Evolutionary conservation across 106 monocot genomes (phyloP), one percentile per base, ranked within the genome.

Genomic region (Xerophyta viscosa): DNA sequence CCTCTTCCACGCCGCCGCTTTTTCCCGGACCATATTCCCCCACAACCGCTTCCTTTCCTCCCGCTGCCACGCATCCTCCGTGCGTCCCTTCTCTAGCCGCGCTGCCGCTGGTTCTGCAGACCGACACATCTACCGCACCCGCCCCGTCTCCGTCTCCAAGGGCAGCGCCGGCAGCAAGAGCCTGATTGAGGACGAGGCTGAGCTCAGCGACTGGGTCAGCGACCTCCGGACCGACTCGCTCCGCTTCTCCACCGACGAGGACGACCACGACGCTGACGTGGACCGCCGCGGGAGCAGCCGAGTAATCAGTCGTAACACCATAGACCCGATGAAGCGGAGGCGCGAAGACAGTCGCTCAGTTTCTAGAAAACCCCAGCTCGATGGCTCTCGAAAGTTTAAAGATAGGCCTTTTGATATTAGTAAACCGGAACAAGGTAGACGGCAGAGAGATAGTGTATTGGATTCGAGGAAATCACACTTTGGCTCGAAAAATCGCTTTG

Each of bases 151-250:
- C 28, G 31, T 0, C 19, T 48, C 2, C 39, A 55, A 9, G 24
- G 17, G 64, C 33, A 20, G 65, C 69, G 23, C 58, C 67, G 30
- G n/a, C n/a, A 63, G 31, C 31, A 87, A 74, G 77, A 78, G 83
- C 72, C 56, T 94, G 24, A 63, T 88, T 33, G 88, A 94, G 2
- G 93, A 93, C 52, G 94, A 94, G 52, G 84, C 74, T 6, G 94
- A 94, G 72, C 88, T 94, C 46, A 88, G 84, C 48, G 84, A 84
- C 42, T 88, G 88, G 88, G 41, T 87, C 22, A 66, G 79, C 42
- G 86, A 83, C 19, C 48, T 92, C 9, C 76, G 77, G 67, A 65
- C 58, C 2, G 75, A 73, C 19, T 68, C 73, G 0, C 41, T 71
- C 47, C 54, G 61, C 13, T 17, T 72, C 1, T 21, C 47, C 27